Percentiles rank a stretch among this genome's conserved stretches.
phyloP scores from a whole-genome alignment of 371 early-diverging fungal species.

The Mycotypha africana region DNA sequence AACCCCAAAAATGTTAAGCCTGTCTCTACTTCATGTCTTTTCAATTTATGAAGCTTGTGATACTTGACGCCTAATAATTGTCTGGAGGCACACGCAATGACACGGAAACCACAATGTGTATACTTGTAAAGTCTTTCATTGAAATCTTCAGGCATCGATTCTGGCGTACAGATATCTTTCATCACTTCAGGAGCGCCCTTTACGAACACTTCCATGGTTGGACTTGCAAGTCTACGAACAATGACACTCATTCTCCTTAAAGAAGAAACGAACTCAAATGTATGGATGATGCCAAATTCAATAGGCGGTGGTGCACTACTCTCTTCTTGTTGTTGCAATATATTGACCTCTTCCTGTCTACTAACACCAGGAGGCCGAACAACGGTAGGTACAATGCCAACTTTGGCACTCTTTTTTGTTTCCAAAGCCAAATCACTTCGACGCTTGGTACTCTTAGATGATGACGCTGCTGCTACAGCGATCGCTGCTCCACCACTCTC shows the following conservation, averaged over 20 bases:
- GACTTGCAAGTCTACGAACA: conserved; percentile 63
- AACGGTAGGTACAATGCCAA: conserved; percentile 72
- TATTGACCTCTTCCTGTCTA: conserved; percentile 24
- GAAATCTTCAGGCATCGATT: conserved; percentile 80
- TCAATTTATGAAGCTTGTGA: conserved; percentile 74
- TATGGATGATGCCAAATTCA: conserved; percentile 88
- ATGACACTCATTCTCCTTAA: conserved; percentile 96
- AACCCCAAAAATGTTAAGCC: conserved; percentile 92
- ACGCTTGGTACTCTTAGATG: conserved; percentile 34
- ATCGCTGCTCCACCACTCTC: conserved; percentile 67
- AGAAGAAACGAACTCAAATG: conserved; percentile 93
- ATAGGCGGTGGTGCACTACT: conserved; percentile 26
- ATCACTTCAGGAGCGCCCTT: conserved; percentile 98
- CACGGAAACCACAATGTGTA: conserved; percentile 94
- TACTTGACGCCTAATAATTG: conserved; percentile 66
- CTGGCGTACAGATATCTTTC: conserved; percentile 76
- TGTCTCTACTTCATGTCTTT: conserved; percentile 79
- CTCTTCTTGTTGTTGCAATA: not conserved
- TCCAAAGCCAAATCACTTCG: conserved; percentile 27
- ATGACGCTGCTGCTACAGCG: no score
- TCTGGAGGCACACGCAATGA: conserved; percentile 89
- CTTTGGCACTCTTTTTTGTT: conserved; percentile 34
- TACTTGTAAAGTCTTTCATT: conserved; percentile 72
- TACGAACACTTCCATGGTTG: conserved; percentile 82
- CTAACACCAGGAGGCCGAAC: conserved; percentile 85